These are phyloP conservation scores for Diaporthe eres DNA, from an alignment of 2,329 filamentous ascomycete species.

Conservation along the genomic window DNA sequence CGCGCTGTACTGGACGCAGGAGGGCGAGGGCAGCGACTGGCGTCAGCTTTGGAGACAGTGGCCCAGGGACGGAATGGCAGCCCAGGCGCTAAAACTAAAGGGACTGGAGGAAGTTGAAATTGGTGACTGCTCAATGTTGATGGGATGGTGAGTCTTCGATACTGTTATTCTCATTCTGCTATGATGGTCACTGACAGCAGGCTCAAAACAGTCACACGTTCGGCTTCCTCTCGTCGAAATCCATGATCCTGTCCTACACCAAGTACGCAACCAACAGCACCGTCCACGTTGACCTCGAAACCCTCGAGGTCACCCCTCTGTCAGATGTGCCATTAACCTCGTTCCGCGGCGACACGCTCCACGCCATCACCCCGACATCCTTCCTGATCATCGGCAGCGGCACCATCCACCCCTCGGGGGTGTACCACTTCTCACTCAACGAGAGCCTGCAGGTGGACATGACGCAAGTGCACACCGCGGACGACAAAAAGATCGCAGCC, in stretches of 20 bases:
- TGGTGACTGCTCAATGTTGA: slow-evolving; percentile 50
- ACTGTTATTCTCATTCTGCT: background rate
- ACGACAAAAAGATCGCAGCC: slow-evolving; percentile 49
- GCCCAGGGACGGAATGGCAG: slow-evolving; percentile 46
- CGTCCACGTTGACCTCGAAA: slow-evolving; percentile 52
- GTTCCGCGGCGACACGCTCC: slow-evolving; percentile 51
- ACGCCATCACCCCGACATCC: slow-evolving; percentile 50
- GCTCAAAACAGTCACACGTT: slow-evolving; percentile 29
- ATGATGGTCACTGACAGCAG: background rate
- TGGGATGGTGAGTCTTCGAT: slow-evolving; percentile 48
- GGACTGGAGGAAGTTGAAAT: slow-evolving; percentile 60
- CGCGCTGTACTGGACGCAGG: slow-evolving; percentile 62
- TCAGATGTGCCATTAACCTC: slow-evolving; percentile 49
- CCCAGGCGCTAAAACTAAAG: slow-evolving; percentile 50
- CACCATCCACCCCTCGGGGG: slow-evolving; percentile 45
- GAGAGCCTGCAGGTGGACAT: slow-evolving; percentile 39
- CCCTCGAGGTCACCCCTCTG: slow-evolving; percentile 48
- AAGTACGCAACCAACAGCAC: slow-evolving; percentile 32
- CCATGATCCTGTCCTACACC: slow-evolving; percentile 51
- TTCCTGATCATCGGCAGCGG: slow-evolving; percentile 56
- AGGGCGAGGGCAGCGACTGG: slow-evolving; percentile 56
- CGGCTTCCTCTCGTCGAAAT: slow-evolving; percentile 49
- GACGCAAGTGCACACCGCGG: slow-evolving; percentile 50
- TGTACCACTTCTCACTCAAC: slow-evolving; percentile 53
- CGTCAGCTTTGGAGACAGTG: slow-evolving; percentile 60